Evolutionary conservation across 495 filamentous ascomycete genomes (phyloP).

Genomic region (Hypoxylon cercidicola): DNA sequence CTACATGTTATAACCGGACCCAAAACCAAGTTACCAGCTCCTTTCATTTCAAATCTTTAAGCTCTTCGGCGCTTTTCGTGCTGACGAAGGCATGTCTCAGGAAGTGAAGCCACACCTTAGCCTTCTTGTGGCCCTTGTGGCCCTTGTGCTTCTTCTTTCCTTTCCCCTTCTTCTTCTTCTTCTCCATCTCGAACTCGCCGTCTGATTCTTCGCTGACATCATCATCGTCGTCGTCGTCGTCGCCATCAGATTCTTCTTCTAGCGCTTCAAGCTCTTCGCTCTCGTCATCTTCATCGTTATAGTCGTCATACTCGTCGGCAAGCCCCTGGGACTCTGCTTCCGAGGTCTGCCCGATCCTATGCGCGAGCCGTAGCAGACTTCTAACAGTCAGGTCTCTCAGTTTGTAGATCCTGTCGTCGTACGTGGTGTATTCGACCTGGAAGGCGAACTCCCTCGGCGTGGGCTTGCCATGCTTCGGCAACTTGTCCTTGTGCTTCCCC

Average conservation of each 20-base stretch:
- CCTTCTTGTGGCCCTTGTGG: slow-evolving; percentile 59
- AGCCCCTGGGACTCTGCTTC: slow-evolving; percentile 2
- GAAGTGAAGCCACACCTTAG: slow-evolving; percentile 79
- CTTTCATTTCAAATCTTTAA: slow-evolving; percentile 51
- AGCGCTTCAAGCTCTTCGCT: slow-evolving; percentile 34
- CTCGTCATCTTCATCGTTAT: slow-evolving; percentile 25
- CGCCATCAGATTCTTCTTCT: slow-evolving; percentile 24
- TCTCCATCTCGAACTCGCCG: slow-evolving; percentile 30
- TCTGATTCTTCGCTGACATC: slow-evolving; percentile 31
- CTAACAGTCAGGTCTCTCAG: slow-evolving; percentile 87
- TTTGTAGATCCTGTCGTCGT: slow-evolving; percentile 75
- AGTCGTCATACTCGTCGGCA: slow-evolving; percentile 16
- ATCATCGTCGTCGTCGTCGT: slow-evolving; percentile 37
- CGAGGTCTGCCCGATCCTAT: slow-evolving; percentile 70
- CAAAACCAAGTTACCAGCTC: not conserved
- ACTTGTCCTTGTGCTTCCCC: slow-evolving; percentile 68
- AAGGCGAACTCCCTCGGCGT: slow-evolving; percentile 73
- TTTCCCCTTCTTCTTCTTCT: slow-evolving; percentile 49
- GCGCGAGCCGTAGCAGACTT: slow-evolving; percentile 81
- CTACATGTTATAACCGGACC: not conserved
- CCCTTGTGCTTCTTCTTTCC: slow-evolving; percentile 54
- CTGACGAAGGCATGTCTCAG: slow-evolving; percentile 82
- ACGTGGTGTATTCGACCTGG: slow-evolving; percentile 88
- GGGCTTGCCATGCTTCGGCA: slow-evolving; percentile 57
- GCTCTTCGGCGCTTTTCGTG: slow-evolving; percentile 69